Evolutionary conservation across 805 yeast species (phyloP), one percentile per base, ranked within the genome.

Genomic region (Komagataella kurtzmanii): DNA sequence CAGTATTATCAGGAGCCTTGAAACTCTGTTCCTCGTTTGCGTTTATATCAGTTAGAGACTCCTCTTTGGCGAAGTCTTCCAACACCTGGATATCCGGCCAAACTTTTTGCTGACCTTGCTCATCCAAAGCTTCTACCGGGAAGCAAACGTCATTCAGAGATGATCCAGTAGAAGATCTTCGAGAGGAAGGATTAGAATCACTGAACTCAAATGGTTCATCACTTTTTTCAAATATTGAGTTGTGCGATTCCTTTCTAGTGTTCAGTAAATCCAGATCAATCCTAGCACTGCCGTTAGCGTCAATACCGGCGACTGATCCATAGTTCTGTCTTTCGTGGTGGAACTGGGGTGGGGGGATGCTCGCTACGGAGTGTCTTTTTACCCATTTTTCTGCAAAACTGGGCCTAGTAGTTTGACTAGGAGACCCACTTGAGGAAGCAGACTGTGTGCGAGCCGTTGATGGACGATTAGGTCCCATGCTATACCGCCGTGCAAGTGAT

Each of bases 141-240:
- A 88, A 80, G 61, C 97, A 91, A 23, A 91, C 99, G 66, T 91
- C 99, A 62, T 85, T 90, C 53, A 91, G 68, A 1, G 96, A 86
- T 0, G 95, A 82, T 45, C 80, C 77, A 51, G 77, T 80, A 44
- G 82, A 74, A 45, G 79, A 69, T 54, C 85, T 72, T 49, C 85
- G 75, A 19, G 83, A 75, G 3, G 80, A 70, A 4, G 88, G 88
- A 58, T 81, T 80, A n/a, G 86, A 81, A 14, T 44, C 23, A 19
- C 23, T 17, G n/a, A 44, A 44, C 12, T 44, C 46, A 18, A 44
- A 44, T 10, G 46, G 19, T 4, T 19, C 23, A 17, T 44, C 46
- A 10, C 18, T 12, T 14, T 44, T 14, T 44, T 44, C 19, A n/a
- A 44, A 44, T n/a, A 44, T 17, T 44, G 23, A 19, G 19, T 44